Base-by-base conservation (phyloP, 768 basidiomycete genomes). In the Russula brevipes region DNA sequence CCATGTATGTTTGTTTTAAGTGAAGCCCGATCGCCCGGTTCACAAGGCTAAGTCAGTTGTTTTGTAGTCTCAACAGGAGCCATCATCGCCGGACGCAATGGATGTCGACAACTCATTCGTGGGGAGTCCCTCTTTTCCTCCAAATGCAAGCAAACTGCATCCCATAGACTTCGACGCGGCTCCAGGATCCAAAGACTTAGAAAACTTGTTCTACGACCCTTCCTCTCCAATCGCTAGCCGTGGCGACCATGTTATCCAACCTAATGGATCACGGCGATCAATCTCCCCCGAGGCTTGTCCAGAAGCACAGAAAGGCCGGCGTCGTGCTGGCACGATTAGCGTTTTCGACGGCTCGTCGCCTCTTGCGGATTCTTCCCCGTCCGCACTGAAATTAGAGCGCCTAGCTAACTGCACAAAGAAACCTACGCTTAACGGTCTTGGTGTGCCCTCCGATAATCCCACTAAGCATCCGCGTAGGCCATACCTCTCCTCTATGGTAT, bases 381-480 rank as follows among this genome's bases (percentile, higher is more conserved):
- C 69, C 57, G 77, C 69, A 60, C 77, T 75, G 77, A 85, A 73
- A 73, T 73, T 83, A 30, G 76, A 81, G 63, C 76, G 80, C 14
- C 73, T 77, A 64, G 69, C 73, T 19, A 78, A 70, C 52, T 74
- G 67, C 2, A 61, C 70, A 16, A 83, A 70, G 78, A 87, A 70
- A 76, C 82, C 72, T 64, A 82, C 59, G 70, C 80, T 78, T 74
- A 81, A 65, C 69, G 88, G 72, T 75, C 85, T 78, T n/a, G 79
- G 78, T 33, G 79, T 79, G 14, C 85, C 87, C 5, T 73, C 80
- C 31, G 79, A 78, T 60, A 68, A 67, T 10, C 77, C 78, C 58
- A 73, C 78, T 64, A 89, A 83, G 73, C 84, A 86, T 47, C 76
- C 79, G 45, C 82, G 89, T 33, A 81, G 87, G 36, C 87, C 87